These are phyloP conservation scores for Kondoa malvinella DNA, from an alignment of 768 basidiomycete genomes.

Conservation along the genomic window DNA sequence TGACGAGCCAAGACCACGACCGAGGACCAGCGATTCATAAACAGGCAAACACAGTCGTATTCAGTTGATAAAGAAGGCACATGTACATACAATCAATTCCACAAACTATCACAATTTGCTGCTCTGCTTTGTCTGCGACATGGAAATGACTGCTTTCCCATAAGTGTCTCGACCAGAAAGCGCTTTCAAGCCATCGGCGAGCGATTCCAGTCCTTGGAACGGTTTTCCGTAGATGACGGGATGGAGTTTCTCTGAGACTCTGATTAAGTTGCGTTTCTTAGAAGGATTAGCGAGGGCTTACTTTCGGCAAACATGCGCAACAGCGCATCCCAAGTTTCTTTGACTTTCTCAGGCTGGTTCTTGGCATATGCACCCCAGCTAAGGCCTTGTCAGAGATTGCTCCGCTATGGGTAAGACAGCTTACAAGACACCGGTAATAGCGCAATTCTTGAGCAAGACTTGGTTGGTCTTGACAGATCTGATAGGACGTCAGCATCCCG, in stretches of 20 bases:
- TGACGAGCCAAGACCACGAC: not conserved
- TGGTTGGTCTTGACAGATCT: conserved; percentile 56
- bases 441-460: conserved; percentile 59
- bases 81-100: too few species aligned
- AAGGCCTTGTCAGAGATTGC: too few species aligned
- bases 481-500: conserved; percentile 22
- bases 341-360: conserved; percentile 49
- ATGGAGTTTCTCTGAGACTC: not conserved
- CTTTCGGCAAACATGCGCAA: conserved; percentile 54
- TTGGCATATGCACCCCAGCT: conserved; percentile 25
- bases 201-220: conserved; percentile 40
- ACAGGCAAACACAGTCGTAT: not conserved
- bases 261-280: too few species aligned
- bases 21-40: not conserved
- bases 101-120: not conserved
- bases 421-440: not conserved
- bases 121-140: not conserved
- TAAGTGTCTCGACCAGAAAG: conserved; percentile 72
- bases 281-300: conserved; percentile 48
- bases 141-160: conserved; percentile 54
- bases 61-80: too few species aligned
- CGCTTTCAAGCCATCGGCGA: conserved; percentile 53
- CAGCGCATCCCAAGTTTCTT: conserved; percentile 54
- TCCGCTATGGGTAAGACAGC: too few species aligned
- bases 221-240: not conserved